These are phyloP conservation scores for Aureobasidium sp. DNA, from an alignment of 2,329 filamentous ascomycete genomes.

Conservation along the genomic window DNA sequence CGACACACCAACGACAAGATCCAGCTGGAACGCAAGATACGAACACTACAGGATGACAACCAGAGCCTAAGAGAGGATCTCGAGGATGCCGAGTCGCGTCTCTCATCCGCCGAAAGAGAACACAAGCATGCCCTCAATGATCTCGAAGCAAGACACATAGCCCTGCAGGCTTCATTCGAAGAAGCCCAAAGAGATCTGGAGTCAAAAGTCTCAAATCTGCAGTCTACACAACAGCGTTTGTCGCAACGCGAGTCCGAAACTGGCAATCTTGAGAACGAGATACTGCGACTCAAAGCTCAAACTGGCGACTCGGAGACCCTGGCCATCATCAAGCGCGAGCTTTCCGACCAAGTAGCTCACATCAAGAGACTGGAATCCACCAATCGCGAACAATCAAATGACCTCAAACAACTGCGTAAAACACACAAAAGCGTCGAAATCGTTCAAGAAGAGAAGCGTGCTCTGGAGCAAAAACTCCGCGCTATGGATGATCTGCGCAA, in stretches of 20 bases:
- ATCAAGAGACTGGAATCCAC: constrained; percentile 74
- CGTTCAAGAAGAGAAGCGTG: constrained; percentile 89
- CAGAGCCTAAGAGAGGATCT: constrained; percentile 69
- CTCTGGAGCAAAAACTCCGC: constrained; percentile 67
- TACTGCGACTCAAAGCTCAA: constrained; percentile 75
- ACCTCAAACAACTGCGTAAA: constrained; percentile 75
- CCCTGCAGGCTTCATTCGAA: constrained; percentile 45
- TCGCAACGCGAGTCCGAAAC: constrained; percentile 61
- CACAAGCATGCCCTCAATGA: constrained; percentile 50
- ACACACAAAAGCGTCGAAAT: constrained; percentile 82
- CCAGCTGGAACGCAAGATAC: constrained; percentile 46
- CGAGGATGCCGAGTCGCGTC: constrained; percentile 70
- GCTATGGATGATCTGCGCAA: constrained; percentile 64
- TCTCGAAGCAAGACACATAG: constrained; percentile 51
- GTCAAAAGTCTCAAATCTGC: constrained; percentile 47
- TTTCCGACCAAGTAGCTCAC: constrained; percentile 86
- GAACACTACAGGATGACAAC: constrained; percentile 59
- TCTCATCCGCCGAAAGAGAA: constrained; percentile 61
- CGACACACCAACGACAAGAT: constrained; percentile 47
- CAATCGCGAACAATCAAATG: constrained; percentile 69
- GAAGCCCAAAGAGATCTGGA: constrained; percentile 54
- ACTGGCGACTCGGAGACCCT: constrained; percentile 81
- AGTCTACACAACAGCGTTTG: constrained; percentile 57
- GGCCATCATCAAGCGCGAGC: constrained; percentile 73
- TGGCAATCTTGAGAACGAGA: constrained; percentile 70